These are phyloP conservation scores for Escovopsis sp. DNA, from an alignment of 2,329 filamentous ascomycete genomes.

Conservation along the genomic window DNA sequence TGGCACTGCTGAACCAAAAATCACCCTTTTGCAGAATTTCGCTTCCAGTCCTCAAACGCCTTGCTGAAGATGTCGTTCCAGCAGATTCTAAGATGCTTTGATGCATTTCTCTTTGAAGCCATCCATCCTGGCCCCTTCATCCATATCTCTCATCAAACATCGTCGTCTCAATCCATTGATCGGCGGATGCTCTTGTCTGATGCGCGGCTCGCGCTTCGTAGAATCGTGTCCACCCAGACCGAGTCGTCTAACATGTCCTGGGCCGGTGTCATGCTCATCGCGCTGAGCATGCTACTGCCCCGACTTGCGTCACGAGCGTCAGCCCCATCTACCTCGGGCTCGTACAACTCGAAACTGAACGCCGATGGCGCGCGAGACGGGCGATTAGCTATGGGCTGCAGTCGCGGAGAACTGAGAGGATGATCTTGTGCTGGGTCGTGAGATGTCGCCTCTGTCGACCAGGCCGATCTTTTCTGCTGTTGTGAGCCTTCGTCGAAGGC, in stretches of 20 bases:
- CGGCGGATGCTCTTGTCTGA: slow-evolving; percentile 23
- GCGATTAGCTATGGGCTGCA: slow-evolving; percentile 24
- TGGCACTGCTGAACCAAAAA: too few relatives aligned
- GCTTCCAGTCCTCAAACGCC: too few relatives aligned
- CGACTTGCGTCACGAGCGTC: slow-evolving; percentile 1
- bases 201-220: slow-evolving; percentile 63
- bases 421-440: slow-evolving; percentile 24
- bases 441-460: slow-evolving; percentile 27
- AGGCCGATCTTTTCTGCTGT: slow-evolving; percentile 6
- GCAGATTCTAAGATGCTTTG: too few relatives aligned
- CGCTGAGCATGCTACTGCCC: slow-evolving; percentile 31
- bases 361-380: slow-evolving; percentile 33
- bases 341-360: slow-evolving; percentile 45
- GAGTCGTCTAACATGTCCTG: slow-evolving; percentile 78
- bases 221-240: slow-evolving; percentile 85
- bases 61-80: too few relatives aligned
- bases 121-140: too few relatives aligned
- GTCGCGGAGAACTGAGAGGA: slow-evolving; percentile 40
- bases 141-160: too few relatives aligned
- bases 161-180: slow-evolving; percentile 14
- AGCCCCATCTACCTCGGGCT: slow-evolving; percentile 20
- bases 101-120: too few relatives aligned
- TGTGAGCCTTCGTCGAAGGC: slow-evolving; percentile 3
- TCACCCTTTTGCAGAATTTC: too few relatives aligned
- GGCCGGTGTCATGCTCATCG: slow-evolving; percentile 59